phyloP scores from a whole-genome alignment of 192 early-diverging fungal species.

The Entomortierella lignicola region DNA sequence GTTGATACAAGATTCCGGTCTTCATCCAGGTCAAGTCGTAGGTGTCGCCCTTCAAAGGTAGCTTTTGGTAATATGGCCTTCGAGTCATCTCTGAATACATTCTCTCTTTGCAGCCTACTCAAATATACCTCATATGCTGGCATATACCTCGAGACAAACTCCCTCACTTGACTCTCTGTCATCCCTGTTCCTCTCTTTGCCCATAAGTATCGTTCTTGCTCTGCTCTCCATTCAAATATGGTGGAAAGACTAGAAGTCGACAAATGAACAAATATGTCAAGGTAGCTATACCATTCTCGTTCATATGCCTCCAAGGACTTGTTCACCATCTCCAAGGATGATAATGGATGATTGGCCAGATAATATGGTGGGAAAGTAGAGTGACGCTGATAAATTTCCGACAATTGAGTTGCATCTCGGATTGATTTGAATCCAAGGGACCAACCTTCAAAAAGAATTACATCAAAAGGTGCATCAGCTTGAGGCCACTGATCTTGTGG shows the following conservation, averaged over 20 bases:
- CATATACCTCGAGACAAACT: slow-evolving; percentile 92
- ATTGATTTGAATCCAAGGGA: slow-evolving; percentile 85
- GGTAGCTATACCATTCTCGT: slow-evolving; percentile 65
- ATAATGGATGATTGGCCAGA: slow-evolving; percentile 51
- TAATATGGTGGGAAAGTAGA: slow-evolving; percentile 11
- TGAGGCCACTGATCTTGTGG: slow-evolving; percentile 68
- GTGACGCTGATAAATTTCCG: slow-evolving; percentile 25
- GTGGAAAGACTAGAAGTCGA: slow-evolving; percentile 66
- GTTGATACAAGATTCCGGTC: slow-evolving; percentile 44
- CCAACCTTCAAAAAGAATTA: slow-evolving; percentile 96
- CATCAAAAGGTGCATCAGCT: slow-evolving; percentile 69
- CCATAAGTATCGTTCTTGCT: slow-evolving; percentile 83
- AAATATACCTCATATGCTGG: slow-evolving; percentile 82
- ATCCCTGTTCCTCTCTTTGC: slow-evolving; percentile 66
- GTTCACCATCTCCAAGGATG: slow-evolving; percentile 61
- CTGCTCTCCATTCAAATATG: slow-evolving; percentile 87
- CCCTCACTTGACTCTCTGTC: slow-evolving; percentile 77
- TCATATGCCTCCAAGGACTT: slow-evolving; percentile 66
- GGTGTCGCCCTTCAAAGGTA: slow-evolving; percentile 31
- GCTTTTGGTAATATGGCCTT: slow-evolving; percentile 4
- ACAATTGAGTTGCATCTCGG: slow-evolving; percentile 16
- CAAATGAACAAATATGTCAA: slow-evolving; percentile 85
- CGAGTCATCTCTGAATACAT: slow-evolving; percentile 53
- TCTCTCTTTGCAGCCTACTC: slow-evolving; percentile 54
- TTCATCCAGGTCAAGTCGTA: slow-evolving; percentile 54